These are phyloP conservation scores for Cytospora chrysosperma DNA, from an alignment of 2,329 filamentous ascomycete species.

Conservation along the genomic window DNA sequence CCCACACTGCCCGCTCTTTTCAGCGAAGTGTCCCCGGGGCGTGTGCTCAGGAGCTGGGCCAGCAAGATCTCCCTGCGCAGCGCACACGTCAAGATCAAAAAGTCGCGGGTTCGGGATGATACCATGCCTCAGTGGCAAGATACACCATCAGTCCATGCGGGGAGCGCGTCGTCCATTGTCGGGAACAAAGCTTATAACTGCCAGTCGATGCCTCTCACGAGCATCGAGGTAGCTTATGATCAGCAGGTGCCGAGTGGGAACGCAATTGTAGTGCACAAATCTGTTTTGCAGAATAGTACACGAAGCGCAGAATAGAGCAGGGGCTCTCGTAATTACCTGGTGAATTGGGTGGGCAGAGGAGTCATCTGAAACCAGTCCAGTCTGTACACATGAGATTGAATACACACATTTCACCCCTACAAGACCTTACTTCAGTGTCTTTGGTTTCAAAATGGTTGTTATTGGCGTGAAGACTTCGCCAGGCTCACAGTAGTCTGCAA, in stretches of 20 bases:
- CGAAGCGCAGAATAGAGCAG: not conserved
- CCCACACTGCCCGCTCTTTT: not conserved
- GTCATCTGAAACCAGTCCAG: not conserved
- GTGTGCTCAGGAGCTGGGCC: not conserved
- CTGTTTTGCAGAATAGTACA: not conserved
- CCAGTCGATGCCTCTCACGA: not conserved
- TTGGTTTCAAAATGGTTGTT: not conserved
- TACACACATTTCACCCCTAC: not conserved
- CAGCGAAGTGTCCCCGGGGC: not conserved
- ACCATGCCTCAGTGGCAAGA: not conserved
- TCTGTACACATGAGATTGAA: not conserved
- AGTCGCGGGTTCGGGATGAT: not conserved
- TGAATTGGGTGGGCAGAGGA: not conserved
- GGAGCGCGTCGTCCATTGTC: not conserved
- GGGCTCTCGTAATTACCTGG: not conserved
- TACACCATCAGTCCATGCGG: not conserved
- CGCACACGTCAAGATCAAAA: not conserved
- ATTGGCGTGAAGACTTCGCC: not conserved
- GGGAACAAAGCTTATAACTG: not conserved
- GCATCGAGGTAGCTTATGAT: not conserved
- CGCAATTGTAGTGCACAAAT: not conserved
- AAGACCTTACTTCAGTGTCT: not conserved
- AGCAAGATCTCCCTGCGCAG: not conserved
- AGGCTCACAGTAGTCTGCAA: not conserved
- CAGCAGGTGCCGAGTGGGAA: not conserved